Percentiles rank a stretch among this genome's conserved stretches.
phyloP scores from a whole-genome alignment of 306 rosid species.

The Elaeagnus macrophylla region DNA sequence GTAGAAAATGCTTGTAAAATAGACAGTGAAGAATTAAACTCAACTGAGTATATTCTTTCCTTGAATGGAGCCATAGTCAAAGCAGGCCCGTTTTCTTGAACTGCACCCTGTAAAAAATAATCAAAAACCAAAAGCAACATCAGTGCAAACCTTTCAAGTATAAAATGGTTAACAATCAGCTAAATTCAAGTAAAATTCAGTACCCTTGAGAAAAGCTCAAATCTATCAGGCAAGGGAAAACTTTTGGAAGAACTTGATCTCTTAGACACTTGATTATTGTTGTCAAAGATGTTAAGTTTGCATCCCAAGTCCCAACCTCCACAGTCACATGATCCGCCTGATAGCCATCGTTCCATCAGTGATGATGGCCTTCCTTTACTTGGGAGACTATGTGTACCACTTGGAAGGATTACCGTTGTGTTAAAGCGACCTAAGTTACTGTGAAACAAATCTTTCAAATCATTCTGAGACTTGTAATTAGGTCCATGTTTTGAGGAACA shows the following conservation, averaged over 20 bases:
- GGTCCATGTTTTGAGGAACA: slow-evolving; percentile 14
- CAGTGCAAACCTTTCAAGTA: slow-evolving; percentile 8
- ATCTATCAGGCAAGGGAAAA: slow-evolving; percentile 27
- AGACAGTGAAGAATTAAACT: slow-evolving; percentile 59
- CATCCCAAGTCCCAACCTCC: slow-evolving; percentile 99
- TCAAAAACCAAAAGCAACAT: slow-evolving; percentile 11
- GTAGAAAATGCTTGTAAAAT: slow-evolving; percentile 84
- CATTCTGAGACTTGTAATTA: slow-evolving; percentile 8
- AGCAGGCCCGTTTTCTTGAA: slow-evolving; percentile 39
- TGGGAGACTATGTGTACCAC: slow-evolving; percentile 82
- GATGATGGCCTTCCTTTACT: slow-evolving; percentile 94
- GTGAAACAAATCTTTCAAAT: slow-evolving; percentile 22
- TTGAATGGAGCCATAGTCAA: slow-evolving; percentile 49
- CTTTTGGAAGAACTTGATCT: slow-evolving; percentile 35
- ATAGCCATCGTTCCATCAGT: slow-evolving; percentile 82
- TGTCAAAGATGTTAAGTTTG: slow-evolving; percentile 56
- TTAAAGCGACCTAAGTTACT: slow-evolving; percentile 24
- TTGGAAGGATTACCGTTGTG: slow-evolving; percentile 74
- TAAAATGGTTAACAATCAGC: slow-evolving; percentile 8
- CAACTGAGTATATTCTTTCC: slow-evolving; percentile 68
- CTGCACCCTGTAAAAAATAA: slow-evolving; percentile 48
- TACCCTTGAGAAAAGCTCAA: slow-evolving; percentile 78
- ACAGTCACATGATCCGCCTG: slow-evolving; percentile 95
- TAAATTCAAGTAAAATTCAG: slow-evolving; percentile 9
- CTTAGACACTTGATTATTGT: slow-evolving; percentile 30